Evolutionary conservation across 1,284 basidiomycete genomes (phyloP), one percentile per base, ranked within the genome.

Genomic region (Cryptococcus sp.): DNA sequence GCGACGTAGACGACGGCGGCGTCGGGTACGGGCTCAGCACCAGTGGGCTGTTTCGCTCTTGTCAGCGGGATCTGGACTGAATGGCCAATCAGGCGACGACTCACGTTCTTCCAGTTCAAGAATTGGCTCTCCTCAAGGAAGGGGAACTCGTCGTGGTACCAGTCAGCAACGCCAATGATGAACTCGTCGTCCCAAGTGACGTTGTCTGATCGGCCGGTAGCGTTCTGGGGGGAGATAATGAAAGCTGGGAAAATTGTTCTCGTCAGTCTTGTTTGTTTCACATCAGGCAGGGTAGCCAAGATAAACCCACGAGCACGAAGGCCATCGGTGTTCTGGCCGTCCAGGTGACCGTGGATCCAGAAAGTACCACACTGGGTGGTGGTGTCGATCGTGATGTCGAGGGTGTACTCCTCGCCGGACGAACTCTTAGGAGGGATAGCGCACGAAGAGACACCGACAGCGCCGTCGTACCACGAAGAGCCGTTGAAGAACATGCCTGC

Each of bases 1-100:
- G 68, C 51, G 72, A 91, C 89, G 77, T 97, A 98, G 51, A 97
- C 84, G 48, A 94, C 74, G 1, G 82, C 86, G 20, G 91, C 83
- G 58, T 93, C 90, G 18, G 91, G 92, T 13, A 95, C 82, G 38
- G 92, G 91, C 73, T 96, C 92, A 0, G 87, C 86, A 44, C 92
- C 92, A 24, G 83, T 83, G 0, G 91, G 90, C 28, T 33, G 4
- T 33, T 33, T 33, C 4, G 28, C 9, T 33, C 9, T 33, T 33
- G 28, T 33, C 28, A 33, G 28, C 9, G 28, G 28, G 28, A 9
- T 33, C 4, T 4, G 28, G 28, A 9, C 28, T 4, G 5, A 33
- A 33, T 4, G 28, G 28, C n/a, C n/a, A 9, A 33, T 33, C 5
- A 4, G 9, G 28, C 4, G 28, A 9, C 28, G 9, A 9, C 28